Evolutionary conservation across 2,329 filamentous ascomycete species (phyloP), one percentile per base, ranked within the genome.

Genomic region (Calonectria henricotiae): DNA sequence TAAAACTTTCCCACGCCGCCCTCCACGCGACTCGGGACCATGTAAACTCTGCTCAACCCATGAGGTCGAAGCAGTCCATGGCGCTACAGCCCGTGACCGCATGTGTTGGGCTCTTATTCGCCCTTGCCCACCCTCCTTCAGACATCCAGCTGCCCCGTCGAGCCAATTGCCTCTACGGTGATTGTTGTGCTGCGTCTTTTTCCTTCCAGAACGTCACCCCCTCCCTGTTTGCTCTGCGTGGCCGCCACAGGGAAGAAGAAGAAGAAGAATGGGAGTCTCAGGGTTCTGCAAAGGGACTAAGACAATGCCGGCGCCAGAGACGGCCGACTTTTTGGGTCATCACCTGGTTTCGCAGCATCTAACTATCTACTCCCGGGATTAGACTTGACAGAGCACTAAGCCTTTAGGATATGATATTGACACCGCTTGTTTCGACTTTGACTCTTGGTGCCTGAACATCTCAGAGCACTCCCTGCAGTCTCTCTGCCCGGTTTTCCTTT

Each of bases 81-180:
- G 62, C 74, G 35, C 30, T 55, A 30, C 49, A 55, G 49, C 32
- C 49, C n/a, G 51, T 55, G 51, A 55, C 51, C 32, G 68, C 67
- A 73, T 77, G 76, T 77, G 74, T 75, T 70, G 71, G 66, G 32
- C 67, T 71, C 67, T 65, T 63, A 75, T 77, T 77, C 73, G 73
- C 54, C 55, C 62, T 71, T 25, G 27, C 61, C 65, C 37, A 43
- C 68, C 67, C 72, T 69, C 69, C 62, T 69, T 67, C n/a, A 63
- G 55, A 60, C 35, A n/a, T 54, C 49, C 68, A 67, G 64, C 44
- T 65, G 37, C 35, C 58, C 46, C 49, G 58, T 68, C 44, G 39
- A 55, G 43, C 75, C 74, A 77, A 77, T 77, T 47, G 41, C 41
- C 60, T 69, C 54, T 35, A 35, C 37, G 44, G 15, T 47, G 39